phyloP scores from a whole-genome alignment of 352 stramenopile genomes.

The Phytopythium kandeliae region DNA sequence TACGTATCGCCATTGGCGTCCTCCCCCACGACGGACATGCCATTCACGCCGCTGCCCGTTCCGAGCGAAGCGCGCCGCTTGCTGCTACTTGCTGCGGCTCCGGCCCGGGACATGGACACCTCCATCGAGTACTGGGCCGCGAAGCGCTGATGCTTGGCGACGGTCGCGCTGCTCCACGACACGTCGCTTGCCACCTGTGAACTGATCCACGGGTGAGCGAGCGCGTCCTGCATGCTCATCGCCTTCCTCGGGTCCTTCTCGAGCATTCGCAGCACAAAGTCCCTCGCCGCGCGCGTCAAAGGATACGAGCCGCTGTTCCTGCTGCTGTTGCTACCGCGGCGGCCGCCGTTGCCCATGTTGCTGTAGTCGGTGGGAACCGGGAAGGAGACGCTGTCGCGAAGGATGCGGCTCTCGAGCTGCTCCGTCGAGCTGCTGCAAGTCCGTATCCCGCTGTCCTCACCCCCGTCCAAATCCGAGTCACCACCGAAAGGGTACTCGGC shows the following conservation, averaged over 20 bases:
- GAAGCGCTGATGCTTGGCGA: slow-evolving; percentile 41
- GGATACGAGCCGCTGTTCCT: slow-evolving; percentile 8
- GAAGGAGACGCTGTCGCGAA: slow-evolving; percentile 27
- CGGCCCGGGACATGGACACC: slow-evolving; percentile 15
- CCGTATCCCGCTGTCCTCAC: slow-evolving; percentile 9
- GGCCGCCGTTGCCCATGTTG: background rate
- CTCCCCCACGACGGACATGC: background rate
- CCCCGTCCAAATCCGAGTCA: slow-evolving; percentile 5
- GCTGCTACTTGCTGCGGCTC: background rate
- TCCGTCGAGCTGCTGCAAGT: slow-evolving; percentile 4
- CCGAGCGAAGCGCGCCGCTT: background rate
- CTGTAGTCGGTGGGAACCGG: background rate
- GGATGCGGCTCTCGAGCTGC: slow-evolving; percentile 19
- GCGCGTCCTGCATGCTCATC: slow-evolving; percentile 59
- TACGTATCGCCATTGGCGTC: slow-evolving; percentile 1
- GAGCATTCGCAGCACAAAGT: slow-evolving; percentile 55
- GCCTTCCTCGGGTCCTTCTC: slow-evolving; percentile 37
- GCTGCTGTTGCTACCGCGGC: slow-evolving; percentile 7
- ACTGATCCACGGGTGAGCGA: slow-evolving; percentile 63
- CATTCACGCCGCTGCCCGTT: background rate
- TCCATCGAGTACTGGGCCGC: slow-evolving; percentile 35
- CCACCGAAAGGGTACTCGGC: slow-evolving; percentile 47
- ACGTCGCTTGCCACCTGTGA: slow-evolving; percentile 33
- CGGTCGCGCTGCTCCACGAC: slow-evolving; percentile 34
- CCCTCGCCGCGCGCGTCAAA: slow-evolving; percentile 59